Evolutionary conservation across 2,329 filamentous ascomycete species (phyloP).

Genomic region (Neonectria faginata): DNA sequence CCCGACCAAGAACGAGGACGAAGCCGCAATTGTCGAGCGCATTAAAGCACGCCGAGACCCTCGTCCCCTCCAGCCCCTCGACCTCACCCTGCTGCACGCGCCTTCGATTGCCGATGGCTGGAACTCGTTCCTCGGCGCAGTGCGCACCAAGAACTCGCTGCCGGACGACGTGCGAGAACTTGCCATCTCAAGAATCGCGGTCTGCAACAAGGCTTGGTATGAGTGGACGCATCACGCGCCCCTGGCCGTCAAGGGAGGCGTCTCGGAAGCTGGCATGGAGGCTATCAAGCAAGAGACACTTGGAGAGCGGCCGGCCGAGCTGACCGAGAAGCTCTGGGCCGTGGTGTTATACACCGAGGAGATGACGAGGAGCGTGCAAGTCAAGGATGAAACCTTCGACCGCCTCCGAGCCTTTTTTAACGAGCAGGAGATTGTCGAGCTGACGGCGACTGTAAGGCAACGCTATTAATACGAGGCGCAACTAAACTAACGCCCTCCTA

Average conservation of each 20-base stretch:
- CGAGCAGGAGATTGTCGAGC: constrained; percentile 82
- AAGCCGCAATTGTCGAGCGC: constrained; percentile 70
- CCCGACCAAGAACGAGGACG: constrained; percentile 56
- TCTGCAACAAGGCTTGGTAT: constrained; percentile 84
- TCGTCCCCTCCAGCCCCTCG: constrained; percentile 78
- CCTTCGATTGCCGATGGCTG: constrained; percentile 81
- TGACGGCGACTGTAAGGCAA: constrained; percentile 75
- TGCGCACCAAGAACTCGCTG: constrained; percentile 66
- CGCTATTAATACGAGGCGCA: background rate
- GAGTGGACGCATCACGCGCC: constrained; percentile 87
- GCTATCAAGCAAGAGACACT: constrained; percentile 53
- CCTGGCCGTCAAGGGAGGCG: constrained; percentile 68
- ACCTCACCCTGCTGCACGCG: constrained; percentile 80
- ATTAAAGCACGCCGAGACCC: constrained; percentile 74
- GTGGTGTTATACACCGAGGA: constrained; percentile 82
- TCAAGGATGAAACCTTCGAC: constrained; percentile 76
- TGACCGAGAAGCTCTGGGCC: constrained; percentile 73
- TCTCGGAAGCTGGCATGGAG: constrained; percentile 63
- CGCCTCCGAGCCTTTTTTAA: constrained; percentile 70
- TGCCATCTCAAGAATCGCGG: constrained; percentile 83
- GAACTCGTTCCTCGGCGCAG: constrained; percentile 75
- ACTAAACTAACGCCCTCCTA: constrained; percentile 44
- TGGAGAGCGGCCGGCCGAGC: constrained; percentile 47
- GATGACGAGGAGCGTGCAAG: constrained; percentile 81
- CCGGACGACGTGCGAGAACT: constrained; percentile 75